These are phyloP conservation scores for Clitopilus hobsonii DNA, from an alignment of 768 basidiomycete species.

Conservation along the genomic window DNA sequence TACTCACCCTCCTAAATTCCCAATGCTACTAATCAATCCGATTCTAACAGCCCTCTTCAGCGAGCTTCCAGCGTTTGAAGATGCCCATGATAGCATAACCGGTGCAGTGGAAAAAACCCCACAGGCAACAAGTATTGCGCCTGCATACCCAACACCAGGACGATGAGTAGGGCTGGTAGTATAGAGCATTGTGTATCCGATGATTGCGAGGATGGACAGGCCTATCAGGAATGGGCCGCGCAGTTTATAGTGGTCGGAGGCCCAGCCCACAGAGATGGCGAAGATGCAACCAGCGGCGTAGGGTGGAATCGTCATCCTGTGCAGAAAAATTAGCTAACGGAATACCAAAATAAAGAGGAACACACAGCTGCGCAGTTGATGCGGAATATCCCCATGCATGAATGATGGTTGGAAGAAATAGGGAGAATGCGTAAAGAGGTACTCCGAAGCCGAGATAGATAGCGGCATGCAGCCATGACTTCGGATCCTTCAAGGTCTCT, in stretches of 20 bases:
- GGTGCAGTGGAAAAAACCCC: constrained; percentile 41
- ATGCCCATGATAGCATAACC: constrained; percentile 39
- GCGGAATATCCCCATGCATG: constrained; percentile 38
- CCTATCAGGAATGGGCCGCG: constrained; percentile 39
- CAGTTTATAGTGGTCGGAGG: constrained; percentile 24
- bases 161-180: constrained; percentile 16
- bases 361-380: constrained; percentile 26
- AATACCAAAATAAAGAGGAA: neutral
- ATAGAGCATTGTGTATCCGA: constrained; percentile 39
- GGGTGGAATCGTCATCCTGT: constrained; percentile 27
- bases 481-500: constrained; percentile 24
- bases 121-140: constrained; percentile 34
- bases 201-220: constrained; percentile 30
- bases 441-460: constrained; percentile 28
- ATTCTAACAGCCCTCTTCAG: constrained; percentile 42
- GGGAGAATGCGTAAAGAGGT: constrained; percentile 35
- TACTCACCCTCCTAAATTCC: constrained; percentile 36
- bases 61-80: constrained; percentile 46
- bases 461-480: constrained; percentile 19
- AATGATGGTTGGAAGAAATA: constrained; percentile 30
- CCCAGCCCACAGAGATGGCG: constrained; percentile 22
- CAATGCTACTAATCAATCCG: constrained; percentile 40
- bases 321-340: neutral
- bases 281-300: constrained; percentile 24
- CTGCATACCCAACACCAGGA: constrained; percentile 33